Percentiles rank a stretch among this genome's conserved stretches.
phyloP scores from a whole-genome alignment of 1,284 basidiomycete genomes.

The Microbotryum intermedium region DNA sequence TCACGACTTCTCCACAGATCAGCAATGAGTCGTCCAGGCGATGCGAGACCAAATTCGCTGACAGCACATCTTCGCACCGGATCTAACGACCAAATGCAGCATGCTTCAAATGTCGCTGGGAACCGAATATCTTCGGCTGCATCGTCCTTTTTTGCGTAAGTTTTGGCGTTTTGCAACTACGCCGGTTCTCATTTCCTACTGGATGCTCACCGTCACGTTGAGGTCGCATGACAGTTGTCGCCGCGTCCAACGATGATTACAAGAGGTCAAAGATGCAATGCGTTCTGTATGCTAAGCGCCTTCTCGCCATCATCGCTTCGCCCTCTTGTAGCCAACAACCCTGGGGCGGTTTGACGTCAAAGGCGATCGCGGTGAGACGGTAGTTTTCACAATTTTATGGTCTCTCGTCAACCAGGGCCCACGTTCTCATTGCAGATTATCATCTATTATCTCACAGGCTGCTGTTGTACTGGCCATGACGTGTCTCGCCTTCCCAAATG shows the following conservation, averaged over 20 bases:
- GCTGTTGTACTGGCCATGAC: conserved; percentile 22
- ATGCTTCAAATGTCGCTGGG: conserved; percentile 21
- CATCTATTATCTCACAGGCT: conserved; percentile 6
- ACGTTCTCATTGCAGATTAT: background rate
- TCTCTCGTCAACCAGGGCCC: background rate
- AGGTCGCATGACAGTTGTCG: conserved; percentile 5
- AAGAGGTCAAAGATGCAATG: conserved; percentile 16
- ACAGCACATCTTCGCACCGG: background rate
- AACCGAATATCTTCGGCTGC: conserved; percentile 20
- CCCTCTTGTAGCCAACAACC: conserved; percentile 12
- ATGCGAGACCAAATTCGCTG: background rate
- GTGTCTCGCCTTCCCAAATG: conserved; percentile 19
- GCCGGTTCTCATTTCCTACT: background rate
- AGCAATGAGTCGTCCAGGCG: background rate
- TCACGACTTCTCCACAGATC: too few species aligned
- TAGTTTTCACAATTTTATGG: background rate
- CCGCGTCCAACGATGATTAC: conserved; percentile 9
- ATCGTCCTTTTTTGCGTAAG: conserved; percentile 23
- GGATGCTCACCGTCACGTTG: background rate
- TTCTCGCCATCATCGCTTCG: conserved; percentile 24
- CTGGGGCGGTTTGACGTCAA: conserved; percentile 17
- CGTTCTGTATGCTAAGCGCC: conserved; percentile 11
- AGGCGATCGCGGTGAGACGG: background rate
- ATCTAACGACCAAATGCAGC: background rate
- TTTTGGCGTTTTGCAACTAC: background rate